These are phyloP conservation scores for Botryotinia globosa DNA, from an alignment of 2,329 filamentous ascomycete species.

Conservation along the genomic window DNA sequence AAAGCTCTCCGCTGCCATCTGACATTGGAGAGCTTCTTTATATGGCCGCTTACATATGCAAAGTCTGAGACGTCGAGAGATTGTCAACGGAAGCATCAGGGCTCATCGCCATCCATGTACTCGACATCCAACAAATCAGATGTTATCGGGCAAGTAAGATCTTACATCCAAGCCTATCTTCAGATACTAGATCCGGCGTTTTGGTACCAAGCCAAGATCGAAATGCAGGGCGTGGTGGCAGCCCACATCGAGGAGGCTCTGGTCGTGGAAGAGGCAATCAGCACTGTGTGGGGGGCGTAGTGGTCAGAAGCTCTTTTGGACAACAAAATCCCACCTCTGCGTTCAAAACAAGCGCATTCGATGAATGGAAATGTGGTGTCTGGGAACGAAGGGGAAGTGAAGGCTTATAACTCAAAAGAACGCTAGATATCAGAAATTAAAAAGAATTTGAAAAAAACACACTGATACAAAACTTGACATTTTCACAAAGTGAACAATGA, in stretches of 20 bases:
- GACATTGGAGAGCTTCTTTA: background rate
- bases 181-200: conserved; percentile 8
- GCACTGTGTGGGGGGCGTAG: background rate
- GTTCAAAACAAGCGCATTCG: background rate
- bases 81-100: background rate
- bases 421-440: background rate
- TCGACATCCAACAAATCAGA: background rate
- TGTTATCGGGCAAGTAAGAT: background rate
- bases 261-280: background rate
- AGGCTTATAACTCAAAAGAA: background rate
- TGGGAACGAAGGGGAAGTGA: background rate
- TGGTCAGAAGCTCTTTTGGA: background rate
- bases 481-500: background rate
- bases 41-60: background rate
- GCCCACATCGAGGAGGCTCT: background rate
- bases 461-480: fast-evolving
- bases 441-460: fast-evolving
- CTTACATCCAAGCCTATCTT: background rate
- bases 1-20: background rate
- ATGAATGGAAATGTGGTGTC: background rate
- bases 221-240: background rate
- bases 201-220: background rate
- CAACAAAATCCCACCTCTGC: too few relatives aligned
- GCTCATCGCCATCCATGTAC: background rate
- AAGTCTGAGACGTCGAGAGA: background rate